Base-by-base conservation (phyloP, 305 asterid species). In the Fraxinus xanthoxyloides region DNA sequence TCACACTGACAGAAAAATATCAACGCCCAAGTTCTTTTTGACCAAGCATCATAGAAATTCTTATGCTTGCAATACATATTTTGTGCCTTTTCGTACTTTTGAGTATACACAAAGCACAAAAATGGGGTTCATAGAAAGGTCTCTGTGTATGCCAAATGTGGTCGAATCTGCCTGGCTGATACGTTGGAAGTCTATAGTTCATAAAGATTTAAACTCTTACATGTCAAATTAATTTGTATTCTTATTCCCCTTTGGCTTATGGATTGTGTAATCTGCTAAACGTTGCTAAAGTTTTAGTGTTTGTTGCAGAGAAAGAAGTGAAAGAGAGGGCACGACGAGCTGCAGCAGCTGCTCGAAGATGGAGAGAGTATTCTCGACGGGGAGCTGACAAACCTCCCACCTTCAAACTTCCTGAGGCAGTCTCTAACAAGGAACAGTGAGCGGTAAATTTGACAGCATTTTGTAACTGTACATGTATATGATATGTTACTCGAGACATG, bases 351-450 rank as follows among this genome's bases (percentile, higher is more conserved):
- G 87, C 99, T 79, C 94, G 98, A 30, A 87, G 97, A 86, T 95
- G 99, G 99, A 91, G 99, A 85, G 99, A 95, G 85, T 95, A 95
- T 83, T 95, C 99, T 4, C 85, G 99, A 85, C 88, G 85, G 86
- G 98, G 99, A 0, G 91, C 83, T 1, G 99, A 95, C 83, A 95
- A 92, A 77, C 98, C 88, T 75, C 95, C 99, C 43, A 86, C 95
- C 28, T 91, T 83, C 92, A 93, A 92, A 84, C 98, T 95, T 78
- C 97, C 99, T 0, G 98, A 91, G 86, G 87, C 94, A 3, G 24
- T 86, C 69, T 92, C 97, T 72, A 87, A 86, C 84, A 85, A 88
- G 77, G 95, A 93, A 40, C 73, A 86, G 80, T 84, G 78, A 85
- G 76, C 72, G 73, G 56, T 78, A 36, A 67, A 35, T 70, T 59